Conservation (phyloP, 495 filamentous ascomycete species). For the Penicillium daleae region DNA sequence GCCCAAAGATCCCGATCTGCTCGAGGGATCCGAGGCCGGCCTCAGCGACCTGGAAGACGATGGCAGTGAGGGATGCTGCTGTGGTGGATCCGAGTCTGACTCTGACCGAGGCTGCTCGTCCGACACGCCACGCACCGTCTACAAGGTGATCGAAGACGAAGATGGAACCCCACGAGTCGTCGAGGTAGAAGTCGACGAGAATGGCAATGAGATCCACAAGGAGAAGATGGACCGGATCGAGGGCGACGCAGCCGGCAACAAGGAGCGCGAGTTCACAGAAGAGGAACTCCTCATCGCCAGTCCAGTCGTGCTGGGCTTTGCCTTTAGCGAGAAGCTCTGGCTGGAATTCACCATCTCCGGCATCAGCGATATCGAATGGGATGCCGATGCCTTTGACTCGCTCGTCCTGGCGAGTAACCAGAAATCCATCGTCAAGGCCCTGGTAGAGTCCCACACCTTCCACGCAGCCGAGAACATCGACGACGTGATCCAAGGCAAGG, state of each 20-base stretch:
- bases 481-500: slow-evolving; percentile 80
- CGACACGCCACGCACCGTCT: slow-evolving; percentile 60
- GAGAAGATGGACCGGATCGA: slow-evolving; percentile 64
- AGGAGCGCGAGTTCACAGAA: slow-evolving; percentile 68
- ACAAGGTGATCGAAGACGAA: slow-evolving; percentile 68
- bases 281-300: slow-evolving; percentile 88
- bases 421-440: slow-evolving; percentile 78
- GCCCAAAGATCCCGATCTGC: slow-evolving; percentile 71
- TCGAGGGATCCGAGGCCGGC: slow-evolving; percentile 57
- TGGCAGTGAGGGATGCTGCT: slow-evolving; percentile 45
- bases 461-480: slow-evolving; percentile 82
- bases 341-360: slow-evolving; percentile 86
- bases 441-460: slow-evolving; percentile 82
- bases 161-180: slow-evolving; percentile 63
- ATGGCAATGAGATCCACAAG: slow-evolving; percentile 63
- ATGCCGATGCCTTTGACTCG: slow-evolving; percentile 77
- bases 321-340: slow-evolving; percentile 90
- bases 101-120: slow-evolving; percentile 46
- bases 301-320: slow-evolving; percentile 92
- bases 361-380: slow-evolving; percentile 81
- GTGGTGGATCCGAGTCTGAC: slow-evolving; percentile 57
- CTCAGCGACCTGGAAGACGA: slow-evolving; percentile 48
- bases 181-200: slow-evolving; percentile 63
- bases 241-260: slow-evolving; percentile 43
- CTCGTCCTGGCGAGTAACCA: slow-evolving; percentile 76